Base-by-base conservation (phyloP, 352 stramenopile species). In the Pythium biforme region DNA sequence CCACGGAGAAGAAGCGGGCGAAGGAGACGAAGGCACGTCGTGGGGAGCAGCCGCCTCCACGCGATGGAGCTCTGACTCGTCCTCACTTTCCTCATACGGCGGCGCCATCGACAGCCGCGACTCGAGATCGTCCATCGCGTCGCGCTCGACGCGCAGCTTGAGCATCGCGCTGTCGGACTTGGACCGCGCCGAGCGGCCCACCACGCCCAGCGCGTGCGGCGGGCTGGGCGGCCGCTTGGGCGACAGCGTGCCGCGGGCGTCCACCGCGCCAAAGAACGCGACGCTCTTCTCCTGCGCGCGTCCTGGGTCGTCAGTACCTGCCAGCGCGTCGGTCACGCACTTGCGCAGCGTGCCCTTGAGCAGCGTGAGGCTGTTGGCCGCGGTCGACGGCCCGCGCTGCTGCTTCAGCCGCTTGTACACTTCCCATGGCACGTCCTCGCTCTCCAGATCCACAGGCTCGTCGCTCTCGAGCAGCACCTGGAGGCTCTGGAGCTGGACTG, bases 361-460 rank as follows among this genome's bases (percentile, higher is more conserved):
- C 7, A 91, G 63, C 25, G 78, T 82, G 63, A 89, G 66, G 57
- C 77, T 87, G 58, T 89, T 88, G 27, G 52, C 64, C 4, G 79
- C 78, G 2, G 74, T 86, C 12, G 79, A 88, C 26, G 79, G 76
- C 0, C 75, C 78, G n/a, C 73, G 79, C 64, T 88, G 79, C 59
- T 83, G 75, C 55, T 86, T 86, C 22, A 89, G 72, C 15, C 81
- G 79, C 75, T 89, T 90, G 68, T 80, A 92, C n/a, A 86, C 77
- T 50, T 90, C 83, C 83, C 83, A 92, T 34, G 83, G 77, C 23
- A 89, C 75, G 53, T 90, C 83, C 62, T 92, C 79, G 50, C 79
- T 87, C 61, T 90, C 80, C n/a, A 82, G 79, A 47, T 90, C 79
- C 45, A 89, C 83, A 3, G 75, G 74, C 52, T 90, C 81, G 4